These are phyloP conservation scores for Talaromyces adpressus DNA, from an alignment of 495 filamentous ascomycete genomes.

Conservation along the genomic window DNA sequence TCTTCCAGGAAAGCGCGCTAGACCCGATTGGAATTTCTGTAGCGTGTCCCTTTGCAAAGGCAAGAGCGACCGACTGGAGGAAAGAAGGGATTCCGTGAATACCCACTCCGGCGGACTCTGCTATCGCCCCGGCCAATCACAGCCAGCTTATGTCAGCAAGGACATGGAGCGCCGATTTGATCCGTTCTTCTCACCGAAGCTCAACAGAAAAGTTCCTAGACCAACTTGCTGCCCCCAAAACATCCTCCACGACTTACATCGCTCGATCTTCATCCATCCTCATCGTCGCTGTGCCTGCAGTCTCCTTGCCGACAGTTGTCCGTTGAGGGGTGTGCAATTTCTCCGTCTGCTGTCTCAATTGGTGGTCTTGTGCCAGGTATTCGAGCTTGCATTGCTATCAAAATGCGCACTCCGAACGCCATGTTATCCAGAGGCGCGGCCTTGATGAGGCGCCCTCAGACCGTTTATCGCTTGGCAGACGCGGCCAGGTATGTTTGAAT, in stretches of 20 bases:
- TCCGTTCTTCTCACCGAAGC: conserved; percentile 28
- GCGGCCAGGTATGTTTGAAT: conserved; percentile 29
- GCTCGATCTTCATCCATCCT: conserved; percentile 20
- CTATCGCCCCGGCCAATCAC: neutral
- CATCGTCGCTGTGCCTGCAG: conserved; percentile 1
- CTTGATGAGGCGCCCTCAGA: conserved; percentile 36
- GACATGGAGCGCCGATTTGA: conserved; percentile 5
- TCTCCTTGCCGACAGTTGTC: neutral
- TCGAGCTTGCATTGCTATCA: conserved; percentile 40
- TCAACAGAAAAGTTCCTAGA: conserved; percentile 42
- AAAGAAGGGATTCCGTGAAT: neutral
- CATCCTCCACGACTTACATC: conserved; percentile 16
- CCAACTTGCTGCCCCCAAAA: conserved; percentile 12
- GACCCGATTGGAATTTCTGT: neutral
- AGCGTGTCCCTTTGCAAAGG: conserved; percentile 16
- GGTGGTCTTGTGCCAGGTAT: conserved; percentile 23
- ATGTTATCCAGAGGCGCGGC: conserved; percentile 38
- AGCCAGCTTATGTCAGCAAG: neutral
- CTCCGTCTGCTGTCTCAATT: conserved; percentile 18
- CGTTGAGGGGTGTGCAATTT: conserved; percentile 9
- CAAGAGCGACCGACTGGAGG: neutral
- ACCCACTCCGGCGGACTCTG: neutral
- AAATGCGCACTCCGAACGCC: conserved; percentile 42
- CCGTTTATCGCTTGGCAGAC: conserved; percentile 36
- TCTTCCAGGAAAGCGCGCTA: conserved; percentile 8